Evolutionary conservation across 2,329 filamentous ascomycete genomes (phyloP), one percentile per base, ranked within the genome.

Genomic region (Aspergillus viridinutans): DNA sequence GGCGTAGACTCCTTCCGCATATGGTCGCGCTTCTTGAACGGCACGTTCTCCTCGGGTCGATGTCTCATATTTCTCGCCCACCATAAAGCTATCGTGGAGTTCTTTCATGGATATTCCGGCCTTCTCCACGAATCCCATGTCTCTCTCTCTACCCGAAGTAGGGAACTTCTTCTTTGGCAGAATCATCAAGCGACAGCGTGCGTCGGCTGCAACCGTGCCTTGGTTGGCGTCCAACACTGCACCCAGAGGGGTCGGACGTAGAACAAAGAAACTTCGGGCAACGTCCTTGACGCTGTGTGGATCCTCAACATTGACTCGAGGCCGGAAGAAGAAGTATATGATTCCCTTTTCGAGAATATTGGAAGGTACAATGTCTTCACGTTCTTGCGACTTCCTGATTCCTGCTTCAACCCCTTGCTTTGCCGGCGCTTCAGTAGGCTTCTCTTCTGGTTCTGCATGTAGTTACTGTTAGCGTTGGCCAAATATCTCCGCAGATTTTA

Each of bases 251-350:
- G 93, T 77, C 0, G 91, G 91, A 0, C 89, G 85, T 3, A 96
- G 81, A 14, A 96, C 82, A 66, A 96, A 86, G 76, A 88, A 93
- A 60, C 83, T 91, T 50, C 90, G 87, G 45, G 89, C 85, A 50
- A 96, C 83, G 53, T 96, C 91, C 43, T 82, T 75, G 1, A 93
- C 79, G 49, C 82, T 81, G 20, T 87, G 81, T 0, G 90, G 87
- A 6, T 90, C 81, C 4, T 90, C 84, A 26, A 90, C 81, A 52
- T 85, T 84, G 40, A 96, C 90, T 12, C 90, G 86, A 7, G 86
- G 85, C 20, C 92, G 87, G 66, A 89, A 88, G 78, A 96, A 95
- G 81, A 96, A 96, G 79, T 96, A 96, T 64, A 96, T 86, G 64
- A 94, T 83, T 3, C 92, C 92, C 67, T 94, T 96, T 69, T 97